These are phyloP conservation scores for Camellia granthamiana DNA, from an alignment of 148 eudicot genomes.

Conservation along the genomic window DNA sequence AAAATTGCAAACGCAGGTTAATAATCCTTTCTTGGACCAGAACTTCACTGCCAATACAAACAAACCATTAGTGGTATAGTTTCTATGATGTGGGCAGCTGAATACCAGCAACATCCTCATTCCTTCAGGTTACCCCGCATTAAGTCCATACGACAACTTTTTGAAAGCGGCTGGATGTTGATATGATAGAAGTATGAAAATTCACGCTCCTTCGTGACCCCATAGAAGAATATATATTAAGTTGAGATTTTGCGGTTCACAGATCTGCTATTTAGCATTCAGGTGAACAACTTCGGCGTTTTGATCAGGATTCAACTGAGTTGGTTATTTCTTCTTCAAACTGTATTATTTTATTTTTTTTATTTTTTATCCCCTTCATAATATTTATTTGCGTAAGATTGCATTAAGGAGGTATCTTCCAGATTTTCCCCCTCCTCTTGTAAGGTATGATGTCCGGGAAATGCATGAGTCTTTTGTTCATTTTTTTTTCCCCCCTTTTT, in stretches of 20 bases:
- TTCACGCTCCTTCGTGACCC: neutral
- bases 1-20: conserved; percentile 36
- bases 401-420: too few relatives aligned
- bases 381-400: neutral
- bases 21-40: conserved; percentile 49
- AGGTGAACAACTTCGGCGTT: neutral
- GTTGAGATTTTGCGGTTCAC: neutral
- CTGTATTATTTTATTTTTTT: neutral
- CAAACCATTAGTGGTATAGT: conserved; percentile 15
- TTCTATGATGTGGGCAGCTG: conserved; percentile 41
- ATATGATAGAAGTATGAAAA: conserved; percentile 8
- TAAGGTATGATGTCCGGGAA: neutral
- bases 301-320: neutral
- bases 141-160: conserved; percentile 79
- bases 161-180: conserved; percentile 76
- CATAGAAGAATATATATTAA: neutral
- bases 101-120: conserved; percentile 50
- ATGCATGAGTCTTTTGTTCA: neutral
- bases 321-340: neutral
- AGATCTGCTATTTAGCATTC: neutral
- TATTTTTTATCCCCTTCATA: neutral
- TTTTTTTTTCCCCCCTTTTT: neutral
- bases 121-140: conserved; percentile 62
- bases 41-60: conserved; percentile 14
- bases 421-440: too few relatives aligned